Percentiles rank a stretch among this genome's conserved stretches.
phyloP scores from a whole-genome alignment of 2,329 filamentous ascomycete genomes.

The Zymoseptoria crescenta region DNA sequence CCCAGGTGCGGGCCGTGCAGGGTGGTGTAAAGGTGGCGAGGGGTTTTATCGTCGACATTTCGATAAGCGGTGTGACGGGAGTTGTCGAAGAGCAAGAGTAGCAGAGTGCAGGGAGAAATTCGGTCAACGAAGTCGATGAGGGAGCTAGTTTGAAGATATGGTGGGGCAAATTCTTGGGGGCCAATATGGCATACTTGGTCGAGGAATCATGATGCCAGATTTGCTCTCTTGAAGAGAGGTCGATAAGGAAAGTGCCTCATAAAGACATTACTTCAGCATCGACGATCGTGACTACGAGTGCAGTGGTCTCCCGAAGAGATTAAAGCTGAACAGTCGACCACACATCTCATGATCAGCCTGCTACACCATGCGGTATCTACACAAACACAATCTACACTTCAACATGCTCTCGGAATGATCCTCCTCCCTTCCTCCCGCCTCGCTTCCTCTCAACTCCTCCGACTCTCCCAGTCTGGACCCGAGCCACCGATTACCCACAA shows the following conservation, averaged over 20 bases:
- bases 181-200: neutral
- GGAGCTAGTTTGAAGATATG: too few relatives aligned
- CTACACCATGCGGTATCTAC: neutral
- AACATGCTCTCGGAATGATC: neutral
- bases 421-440: neutral
- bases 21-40: conserved; percentile 49
- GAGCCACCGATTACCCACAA: neutral
- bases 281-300: too few relatives aligned
- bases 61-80: neutral
- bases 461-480: neutral
- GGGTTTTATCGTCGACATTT: conserved; percentile 29
- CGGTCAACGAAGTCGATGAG: neutral
- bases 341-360: neutral
- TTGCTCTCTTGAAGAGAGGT: neutral
- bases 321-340: neutral
- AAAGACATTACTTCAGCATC: too few relatives aligned
- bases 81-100: neutral
- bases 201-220: neutral
- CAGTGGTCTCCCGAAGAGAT: too few relatives aligned
- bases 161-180: neutral
- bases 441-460: neutral
- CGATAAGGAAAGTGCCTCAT: neutral
- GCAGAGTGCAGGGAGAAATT: neutral
- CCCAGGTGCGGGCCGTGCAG: conserved; percentile 65
- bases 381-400: neutral